phyloP scores from a whole-genome alignment of 495 filamentous ascomycete species.

The Geopyxis carbonaria region DNA sequence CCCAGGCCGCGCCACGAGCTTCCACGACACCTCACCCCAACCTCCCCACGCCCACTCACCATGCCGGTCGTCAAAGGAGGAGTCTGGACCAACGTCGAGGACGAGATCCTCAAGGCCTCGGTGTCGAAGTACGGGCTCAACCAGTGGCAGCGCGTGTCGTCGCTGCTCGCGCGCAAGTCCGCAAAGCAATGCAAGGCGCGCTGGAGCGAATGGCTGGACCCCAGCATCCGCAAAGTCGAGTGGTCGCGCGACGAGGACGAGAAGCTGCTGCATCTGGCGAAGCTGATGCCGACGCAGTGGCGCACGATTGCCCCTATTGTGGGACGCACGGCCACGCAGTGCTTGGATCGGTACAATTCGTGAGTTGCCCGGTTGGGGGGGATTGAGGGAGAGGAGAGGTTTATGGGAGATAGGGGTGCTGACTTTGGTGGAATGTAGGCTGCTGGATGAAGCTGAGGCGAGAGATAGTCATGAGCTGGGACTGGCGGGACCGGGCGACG shows the following conservation, averaged over 20 bases:
- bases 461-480: constrained; percentile 66
- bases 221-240: constrained; percentile 91
- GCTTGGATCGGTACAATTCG: constrained; percentile 76
- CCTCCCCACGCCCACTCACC: constrained; percentile 21
- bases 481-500: constrained; percentile 72
- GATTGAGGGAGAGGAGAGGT: background rate
- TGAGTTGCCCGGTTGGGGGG: background rate
- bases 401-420: background rate
- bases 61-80: constrained; percentile 99
- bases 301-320: constrained; percentile 95
- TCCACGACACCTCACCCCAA: background rate
- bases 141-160: constrained; percentile 97
- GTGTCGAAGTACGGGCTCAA: constrained; percentile 96
- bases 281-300: constrained; percentile 99
- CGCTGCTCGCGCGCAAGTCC: constrained; percentile 89
- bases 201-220: constrained; percentile 97
- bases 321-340: constrained; percentile 89
- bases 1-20: too few relatives aligned
- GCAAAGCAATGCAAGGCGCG: constrained; percentile 98
- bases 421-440: constrained; percentile 33
- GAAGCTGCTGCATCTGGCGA: constrained; percentile 86
- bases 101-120: constrained; percentile 92
- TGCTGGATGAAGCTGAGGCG: constrained; percentile 88
- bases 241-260: constrained; percentile 99
- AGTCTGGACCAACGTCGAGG: constrained; percentile 66